Conservation (phyloP, 2,329 filamentous ascomycete genomes). For the Aspergillus fumigatus region DNA sequence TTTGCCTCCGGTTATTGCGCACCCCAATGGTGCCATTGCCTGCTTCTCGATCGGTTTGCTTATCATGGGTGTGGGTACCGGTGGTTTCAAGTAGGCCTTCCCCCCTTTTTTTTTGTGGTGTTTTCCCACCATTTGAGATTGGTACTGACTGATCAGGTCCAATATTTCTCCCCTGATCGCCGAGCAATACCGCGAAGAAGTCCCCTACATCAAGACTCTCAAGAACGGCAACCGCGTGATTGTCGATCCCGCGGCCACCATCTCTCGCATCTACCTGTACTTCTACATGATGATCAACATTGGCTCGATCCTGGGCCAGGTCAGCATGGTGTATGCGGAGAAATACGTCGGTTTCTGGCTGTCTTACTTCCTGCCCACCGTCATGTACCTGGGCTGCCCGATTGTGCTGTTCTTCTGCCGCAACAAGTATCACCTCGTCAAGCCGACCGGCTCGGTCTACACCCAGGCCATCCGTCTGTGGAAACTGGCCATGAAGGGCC, state of each 20-base stretch:
- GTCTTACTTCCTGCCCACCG: conserved; percentile 63
- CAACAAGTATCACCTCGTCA: conserved; percentile 59
- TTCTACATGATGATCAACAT: conserved; percentile 70
- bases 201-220: conserved; percentile 53
- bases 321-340: conserved; percentile 68
- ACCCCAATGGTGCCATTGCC: conserved; percentile 55
- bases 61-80: conserved; percentile 69
- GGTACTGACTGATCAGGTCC: conserved; percentile 31
- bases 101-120: too few relatives aligned
- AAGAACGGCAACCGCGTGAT: conserved; percentile 63
- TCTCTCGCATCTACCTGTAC: conserved; percentile 63
- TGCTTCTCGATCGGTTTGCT: conserved; percentile 62
- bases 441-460: conserved; percentile 68
- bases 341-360: conserved; percentile 74
- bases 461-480: conserved; percentile 62
- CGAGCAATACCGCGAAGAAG: conserved; percentile 62
- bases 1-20: conserved; percentile 58
- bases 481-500: conserved; percentile 57
- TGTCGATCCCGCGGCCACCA: conserved; percentile 64
- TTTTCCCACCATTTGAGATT: too few relatives aligned
- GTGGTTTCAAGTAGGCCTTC: conserved; percentile 62
- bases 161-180: conserved; percentile 71
- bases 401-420: conserved; percentile 56
- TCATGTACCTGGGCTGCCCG: conserved; percentile 60
- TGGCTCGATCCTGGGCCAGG: conserved; percentile 58